phyloP scores from a whole-genome alignment of 2,329 filamentous ascomycete genomes.

The Cryphonectria japonica region DNA sequence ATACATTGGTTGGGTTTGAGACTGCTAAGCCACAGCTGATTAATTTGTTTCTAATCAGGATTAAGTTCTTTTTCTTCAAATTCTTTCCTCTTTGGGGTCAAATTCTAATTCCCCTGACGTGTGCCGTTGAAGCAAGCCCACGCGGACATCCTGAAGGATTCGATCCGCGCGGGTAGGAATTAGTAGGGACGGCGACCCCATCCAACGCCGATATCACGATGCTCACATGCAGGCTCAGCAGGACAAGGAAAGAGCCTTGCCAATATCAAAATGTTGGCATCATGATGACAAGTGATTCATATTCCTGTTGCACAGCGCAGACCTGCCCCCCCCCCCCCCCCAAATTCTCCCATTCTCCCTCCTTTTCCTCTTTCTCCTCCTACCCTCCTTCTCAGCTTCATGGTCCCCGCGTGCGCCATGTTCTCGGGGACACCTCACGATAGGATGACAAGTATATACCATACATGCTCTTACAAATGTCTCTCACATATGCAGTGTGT shows the following conservation, averaged over 20 bases:
- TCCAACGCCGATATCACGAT: constrained; percentile 5
- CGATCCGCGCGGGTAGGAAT: background rate
- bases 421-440: background rate
- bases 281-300: constrained; percentile 2
- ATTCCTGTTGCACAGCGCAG: background rate
- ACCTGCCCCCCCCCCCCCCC: background rate
- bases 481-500: background rate
- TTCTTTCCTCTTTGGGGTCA: background rate
- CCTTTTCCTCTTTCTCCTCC: no score
- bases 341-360: no score
- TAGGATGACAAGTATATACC: background rate
- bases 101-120: background rate
- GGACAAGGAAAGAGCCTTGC: background rate
- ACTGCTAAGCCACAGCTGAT: background rate
- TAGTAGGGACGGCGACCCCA: background rate
- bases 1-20: background rate
- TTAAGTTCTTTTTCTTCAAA: background rate
- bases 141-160: background rate
- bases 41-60: background rate
- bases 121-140: background rate
- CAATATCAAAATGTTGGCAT: background rate
- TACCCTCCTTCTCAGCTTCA: background rate
- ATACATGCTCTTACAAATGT: background rate
- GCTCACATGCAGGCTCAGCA: constrained; percentile 4
- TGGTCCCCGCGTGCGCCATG: constrained; percentile 5